Conservation (phyloP, 23 red algal species). For the Gracilaria gracilis region DNA sequence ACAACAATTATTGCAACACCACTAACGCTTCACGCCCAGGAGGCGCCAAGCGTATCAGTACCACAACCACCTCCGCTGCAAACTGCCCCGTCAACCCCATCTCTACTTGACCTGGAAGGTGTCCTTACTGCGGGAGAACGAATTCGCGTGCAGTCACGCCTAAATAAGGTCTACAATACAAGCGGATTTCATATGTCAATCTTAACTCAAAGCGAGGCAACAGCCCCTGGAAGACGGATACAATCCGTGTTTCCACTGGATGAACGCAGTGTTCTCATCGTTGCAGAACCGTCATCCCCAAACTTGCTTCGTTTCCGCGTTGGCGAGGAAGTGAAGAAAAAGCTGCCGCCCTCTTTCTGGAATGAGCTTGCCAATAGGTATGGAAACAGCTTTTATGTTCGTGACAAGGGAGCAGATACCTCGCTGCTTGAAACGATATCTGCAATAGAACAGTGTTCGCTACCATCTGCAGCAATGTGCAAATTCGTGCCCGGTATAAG, state of each 20-base stretch:
- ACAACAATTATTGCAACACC: conserved; percentile 12
- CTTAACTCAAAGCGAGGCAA: conserved; percentile 63
- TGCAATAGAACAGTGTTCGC: conserved; percentile 74
- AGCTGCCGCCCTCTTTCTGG: conserved; percentile 79
- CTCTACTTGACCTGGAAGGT: conserved; percentile 22
- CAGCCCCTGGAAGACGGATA: conserved; percentile 56
- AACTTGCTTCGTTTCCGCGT: conserved; percentile 86
- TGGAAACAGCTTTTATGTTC: conserved; percentile 88
- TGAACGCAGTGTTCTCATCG: conserved; percentile 42
- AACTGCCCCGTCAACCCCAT: conserved; percentile 1
- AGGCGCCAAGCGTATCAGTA: not conserved
- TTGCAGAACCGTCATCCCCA: conserved; percentile 22
- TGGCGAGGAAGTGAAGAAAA: conserved; percentile 60
- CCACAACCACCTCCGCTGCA: not conserved
- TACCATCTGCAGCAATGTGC: conserved; percentile 51
- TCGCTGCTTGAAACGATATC: conserved; percentile 62
- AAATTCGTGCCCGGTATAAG: conserved; percentile 80
- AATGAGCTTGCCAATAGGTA: conserved; percentile 79
- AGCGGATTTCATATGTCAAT: conserved; percentile 69
- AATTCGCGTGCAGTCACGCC: not conserved
- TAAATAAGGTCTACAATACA: conserved; percentile 11
- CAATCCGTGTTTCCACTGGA: conserved; percentile 59
- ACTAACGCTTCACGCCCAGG: not conserved
- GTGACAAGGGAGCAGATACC: conserved; percentile 78
- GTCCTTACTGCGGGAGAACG: conserved; percentile 21